Evolutionary conservation across 1,284 basidiomycete genomes (phyloP), one percentile per base, ranked within the genome.

Genomic region (Butyriboletus appendiculatus): DNA sequence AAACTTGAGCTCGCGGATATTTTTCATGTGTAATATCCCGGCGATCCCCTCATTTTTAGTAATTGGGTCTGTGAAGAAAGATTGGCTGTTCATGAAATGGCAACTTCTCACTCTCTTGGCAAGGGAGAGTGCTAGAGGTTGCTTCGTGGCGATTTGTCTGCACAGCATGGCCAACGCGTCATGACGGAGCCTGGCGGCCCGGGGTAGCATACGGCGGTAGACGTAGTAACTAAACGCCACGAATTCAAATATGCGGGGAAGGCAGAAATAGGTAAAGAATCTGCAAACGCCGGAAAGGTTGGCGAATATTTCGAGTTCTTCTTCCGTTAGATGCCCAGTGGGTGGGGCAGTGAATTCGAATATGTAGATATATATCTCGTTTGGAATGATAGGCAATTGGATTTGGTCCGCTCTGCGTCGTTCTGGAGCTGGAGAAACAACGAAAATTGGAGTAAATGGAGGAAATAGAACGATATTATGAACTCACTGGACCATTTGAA

Each of bases 211-310:
- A n/a, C n/a, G n/a, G n/a, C n/a, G n/a, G n/a, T n/a, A n/a, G n/a
- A n/a, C n/a, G n/a, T n/a, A n/a, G n/a, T 22, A 22, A 22, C 22
- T 2, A 38, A 76, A 67, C 26, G 54, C 50, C 11, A 78, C 14
- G 11, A 57, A 58, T 32, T 68, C 62, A 55, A 75, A 78, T 11
- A 75, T 60, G 32, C 70, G 71, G 0, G 75, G 71, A 12, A 76
- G 60, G 20, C 68, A 63, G 1, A 70, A 32, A 18, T 69, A 65
- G 47, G 68, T 71, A 53, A 81, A 80, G 60, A 76, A 73, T 28
- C 71, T 71, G 58, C 79, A 81, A 28, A 76, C 76, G 39, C 64
- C 63, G 5, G 75, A 70, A 26, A 80, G 65, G 10, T 60, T 68
- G 30, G 59, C 55, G 12, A 78, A 60, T 3, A 47, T 53, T 12